Percentiles rank a stretch among this genome's conserved stretches.
Evolutionary conservation across 139 green algal genomes (phyloP).

Genomic region (Micractinium sp.): DNA sequence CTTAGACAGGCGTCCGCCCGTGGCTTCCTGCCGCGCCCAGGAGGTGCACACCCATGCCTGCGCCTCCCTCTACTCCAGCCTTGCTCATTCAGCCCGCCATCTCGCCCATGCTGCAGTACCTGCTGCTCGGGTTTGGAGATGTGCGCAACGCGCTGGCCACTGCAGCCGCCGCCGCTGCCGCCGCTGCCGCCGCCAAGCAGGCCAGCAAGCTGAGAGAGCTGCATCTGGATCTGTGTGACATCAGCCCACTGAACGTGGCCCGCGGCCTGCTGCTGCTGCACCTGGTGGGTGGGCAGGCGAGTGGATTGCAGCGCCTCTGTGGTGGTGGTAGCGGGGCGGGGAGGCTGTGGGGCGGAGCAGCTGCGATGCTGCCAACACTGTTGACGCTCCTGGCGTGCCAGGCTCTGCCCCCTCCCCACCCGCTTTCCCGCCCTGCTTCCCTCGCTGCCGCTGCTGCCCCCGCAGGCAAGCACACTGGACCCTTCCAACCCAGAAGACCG

Average conservation of each 20-base stretch:
- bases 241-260: not conserved
- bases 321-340: too few relatives aligned
- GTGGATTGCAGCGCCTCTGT: too few relatives aligned
- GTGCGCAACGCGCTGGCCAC: constrained; percentile 17
- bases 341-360: too few relatives aligned
- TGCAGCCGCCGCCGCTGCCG: not conserved
- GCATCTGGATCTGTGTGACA: not conserved
- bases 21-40: too few relatives aligned
- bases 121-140: constrained; percentile 28
- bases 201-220: not conserved
- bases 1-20: too few relatives aligned
- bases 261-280: constrained; percentile 8
- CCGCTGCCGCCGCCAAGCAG: not conserved
- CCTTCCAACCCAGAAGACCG: not conserved
- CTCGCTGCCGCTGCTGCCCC: not conserved
- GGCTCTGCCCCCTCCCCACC: not conserved
- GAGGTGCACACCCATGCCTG: too few relatives aligned
- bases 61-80: too few relatives aligned
- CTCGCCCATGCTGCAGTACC: not conserved
- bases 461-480: constrained; percentile 4
- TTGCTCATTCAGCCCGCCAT: too few relatives aligned
- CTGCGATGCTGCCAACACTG: not conserved
- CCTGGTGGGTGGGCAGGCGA: constrained; percentile 2
- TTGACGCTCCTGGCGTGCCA: not conserved
- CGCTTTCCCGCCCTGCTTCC: too few relatives aligned